Percentiles rank a stretch among this genome's conserved stretches.
Conservation (phyloP, 1,139 yeast genomes). For the Candida sp. region DNA sequence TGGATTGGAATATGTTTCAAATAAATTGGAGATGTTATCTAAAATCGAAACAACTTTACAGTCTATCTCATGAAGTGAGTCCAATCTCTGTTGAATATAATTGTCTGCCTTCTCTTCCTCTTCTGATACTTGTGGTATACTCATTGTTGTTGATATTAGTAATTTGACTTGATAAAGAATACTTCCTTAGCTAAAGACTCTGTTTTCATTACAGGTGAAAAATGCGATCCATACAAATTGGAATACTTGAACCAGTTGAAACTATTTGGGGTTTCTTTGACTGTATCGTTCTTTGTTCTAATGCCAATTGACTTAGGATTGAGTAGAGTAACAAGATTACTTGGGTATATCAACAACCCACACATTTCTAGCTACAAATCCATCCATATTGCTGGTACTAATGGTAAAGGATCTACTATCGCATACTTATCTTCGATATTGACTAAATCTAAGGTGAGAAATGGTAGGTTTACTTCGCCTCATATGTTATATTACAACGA, state of each 20-base stretch:
- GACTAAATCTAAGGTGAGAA: constrained; percentile 41
- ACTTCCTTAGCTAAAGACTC: too few species aligned
- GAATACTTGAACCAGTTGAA: too few species aligned
- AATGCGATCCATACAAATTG: too few species aligned
- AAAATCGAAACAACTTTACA: constrained; percentile 41
- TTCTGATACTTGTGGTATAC: background rate
- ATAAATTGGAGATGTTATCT: constrained; percentile 35
- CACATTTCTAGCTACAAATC: constrained; percentile 54
- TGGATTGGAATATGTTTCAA: constrained; percentile 32
- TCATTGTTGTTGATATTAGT: background rate
- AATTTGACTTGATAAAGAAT: too few species aligned
- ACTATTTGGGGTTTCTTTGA: too few species aligned
- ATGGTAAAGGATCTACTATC: constrained; percentile 91
- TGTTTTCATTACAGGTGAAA: background rate
- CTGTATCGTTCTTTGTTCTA: too few species aligned
- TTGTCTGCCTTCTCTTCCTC: constrained; percentile 15
- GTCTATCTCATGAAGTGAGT: constrained; percentile 43
- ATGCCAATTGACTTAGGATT: constrained; percentile 61
- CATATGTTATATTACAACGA: constrained; percentile 74
- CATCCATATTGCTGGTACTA: constrained; percentile 89
- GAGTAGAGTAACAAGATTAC: constrained; percentile 53
- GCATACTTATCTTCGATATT: constrained; percentile 70
- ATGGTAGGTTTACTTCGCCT: constrained; percentile 88
- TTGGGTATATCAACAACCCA: constrained; percentile 65
- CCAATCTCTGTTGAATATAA: constrained; percentile 44